Evolutionary conservation across 768 basidiomycete genomes (phyloP), one percentile per base, ranked within the genome.

Genomic region (Auriculariales sp.): DNA sequence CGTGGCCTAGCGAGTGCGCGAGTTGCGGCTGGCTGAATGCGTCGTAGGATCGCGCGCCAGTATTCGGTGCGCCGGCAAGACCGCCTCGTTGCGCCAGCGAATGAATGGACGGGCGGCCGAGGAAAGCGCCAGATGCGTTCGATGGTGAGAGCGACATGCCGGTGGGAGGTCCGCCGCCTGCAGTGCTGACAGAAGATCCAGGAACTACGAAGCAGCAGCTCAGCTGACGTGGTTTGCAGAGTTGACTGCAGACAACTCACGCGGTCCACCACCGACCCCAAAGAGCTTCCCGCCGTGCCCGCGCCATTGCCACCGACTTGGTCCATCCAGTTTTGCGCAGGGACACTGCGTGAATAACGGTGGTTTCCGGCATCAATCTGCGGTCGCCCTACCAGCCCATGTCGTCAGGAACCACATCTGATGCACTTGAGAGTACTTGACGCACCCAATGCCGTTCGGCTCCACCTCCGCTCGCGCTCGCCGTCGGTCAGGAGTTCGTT

Each of bases 401-500:
- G n/a, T n/a, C n/a, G n/a, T n/a, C n/a, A n/a, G n/a, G n/a, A n/a
- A n/a, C n/a, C n/a, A n/a, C n/a, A n/a, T n/a, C n/a, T n/a, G n/a
- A n/a, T n/a, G n/a, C n/a, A n/a, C n/a, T n/a, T n/a, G n/a, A n/a
- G n/a, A n/a, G n/a, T n/a, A n/a, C n/a, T n/a, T n/a, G n/a, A n/a
- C n/a, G n/a, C n/a, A n/a, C n/a, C n/a, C n/a, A n/a, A n/a, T n/a
- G n/a, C 78, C n/a, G 79, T 80, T 46, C 88, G 73, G 28, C 83
- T 85, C 75, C 89, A 81, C 36, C 91, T 70, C 28, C 93, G 71
- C 28, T 77, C 83, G 54, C 82, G 74, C 65, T 97, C 94, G 56
- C 82, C 83, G 0, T 88, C 87, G 0, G 92, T 94, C 44, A 98
- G 69, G 5, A 98, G 71, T 53, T 97, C 93, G 25, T 80, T 88